Conservation (phyloP, 176 grass and related monocot genomes). For the Puccinellia tenuiflora region DNA sequence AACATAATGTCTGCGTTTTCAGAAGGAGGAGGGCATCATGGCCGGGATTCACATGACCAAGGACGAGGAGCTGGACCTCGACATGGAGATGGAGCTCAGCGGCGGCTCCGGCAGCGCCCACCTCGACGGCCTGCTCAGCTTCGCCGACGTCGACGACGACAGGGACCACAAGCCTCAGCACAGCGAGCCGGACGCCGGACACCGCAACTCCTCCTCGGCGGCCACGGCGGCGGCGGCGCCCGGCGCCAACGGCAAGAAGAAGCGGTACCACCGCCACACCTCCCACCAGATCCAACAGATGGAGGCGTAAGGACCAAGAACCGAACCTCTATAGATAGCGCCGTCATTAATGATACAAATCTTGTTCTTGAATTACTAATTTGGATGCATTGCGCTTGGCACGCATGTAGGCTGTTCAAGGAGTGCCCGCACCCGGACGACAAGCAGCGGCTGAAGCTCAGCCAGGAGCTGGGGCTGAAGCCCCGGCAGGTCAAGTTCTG, state of each 20-base stretch:
- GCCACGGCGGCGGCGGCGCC: background rate
- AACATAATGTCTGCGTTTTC: background rate
- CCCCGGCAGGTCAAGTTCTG: constrained; percentile 99
- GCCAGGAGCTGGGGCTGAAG: constrained; percentile 85
- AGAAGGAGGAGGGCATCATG: constrained; percentile 71
- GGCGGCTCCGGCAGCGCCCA: constrained; percentile 77
- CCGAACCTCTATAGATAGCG: background rate
- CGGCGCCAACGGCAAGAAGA: constrained; percentile 57
- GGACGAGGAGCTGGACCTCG: constrained; percentile 74
- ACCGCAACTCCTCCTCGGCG: background rate
- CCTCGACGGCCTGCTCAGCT: constrained; percentile 72
- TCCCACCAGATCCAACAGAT: constrained; percentile 98
- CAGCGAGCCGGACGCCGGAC: background rate
- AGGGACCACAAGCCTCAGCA: constrained; percentile 46
- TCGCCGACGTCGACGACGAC: constrained; percentile 67
- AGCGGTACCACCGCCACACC: constrained; percentile 96
- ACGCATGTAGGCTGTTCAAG: constrained; percentile 75
- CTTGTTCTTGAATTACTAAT: background rate
- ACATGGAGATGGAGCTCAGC: constrained; percentile 58
- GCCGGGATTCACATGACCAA: constrained; percentile 41
- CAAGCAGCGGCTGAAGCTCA: constrained; percentile 95
- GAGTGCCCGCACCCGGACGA: constrained; percentile 98
- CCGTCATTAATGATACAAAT: background rate
- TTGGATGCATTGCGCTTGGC: background rate
- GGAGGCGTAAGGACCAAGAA: constrained; percentile 62